Conservation (phyloP, 495 filamentous ascomycete species). For the Penicillium desertorum region DNA sequence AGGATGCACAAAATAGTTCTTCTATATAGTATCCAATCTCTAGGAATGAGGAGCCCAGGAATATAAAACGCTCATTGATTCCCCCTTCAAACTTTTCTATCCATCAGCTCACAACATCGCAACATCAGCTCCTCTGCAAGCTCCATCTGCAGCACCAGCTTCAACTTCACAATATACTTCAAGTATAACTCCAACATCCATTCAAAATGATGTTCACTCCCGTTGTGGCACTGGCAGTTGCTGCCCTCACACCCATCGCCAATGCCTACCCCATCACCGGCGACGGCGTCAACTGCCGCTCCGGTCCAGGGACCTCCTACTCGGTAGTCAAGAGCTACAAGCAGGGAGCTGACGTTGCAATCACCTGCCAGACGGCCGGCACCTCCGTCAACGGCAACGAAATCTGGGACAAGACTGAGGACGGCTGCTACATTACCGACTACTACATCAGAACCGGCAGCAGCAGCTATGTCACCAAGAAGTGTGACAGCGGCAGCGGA, state of each 20-base stretch:
- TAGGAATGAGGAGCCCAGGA: neutral
- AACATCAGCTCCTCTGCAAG: neutral
- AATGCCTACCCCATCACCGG: conserved; percentile 18
- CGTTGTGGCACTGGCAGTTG: conserved; percentile 13
- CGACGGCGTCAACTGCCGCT: conserved; percentile 17
- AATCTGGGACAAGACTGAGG: conserved; percentile 22
- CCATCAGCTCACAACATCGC: conserved; percentile 4
- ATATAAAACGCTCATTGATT: conserved; percentile 3
- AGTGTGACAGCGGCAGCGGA: neutral
- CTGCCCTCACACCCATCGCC: conserved; percentile 9
- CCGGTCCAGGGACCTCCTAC: conserved; percentile 21
- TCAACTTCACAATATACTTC: neutral
- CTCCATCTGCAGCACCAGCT: neutral
- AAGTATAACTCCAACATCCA: neutral
- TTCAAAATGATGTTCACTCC: conserved; percentile 15
- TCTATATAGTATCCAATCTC: neutral
- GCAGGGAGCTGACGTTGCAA: conserved; percentile 11
- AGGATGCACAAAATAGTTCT: neutral
- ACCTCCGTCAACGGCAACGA: conserved; percentile 17
- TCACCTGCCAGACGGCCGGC: conserved; percentile 19
- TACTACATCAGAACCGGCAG: conserved; percentile 17
- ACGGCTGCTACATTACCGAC: conserved; percentile 23
- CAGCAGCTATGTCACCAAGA: conserved; percentile 7
- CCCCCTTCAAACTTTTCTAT: neutral
- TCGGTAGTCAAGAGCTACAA: conserved; percentile 20